Evolutionary conservation across 2,329 filamentous ascomycete species (phyloP), one percentile per base, ranked within the genome.

Genomic region (Diaporthe aspalathi): DNA sequence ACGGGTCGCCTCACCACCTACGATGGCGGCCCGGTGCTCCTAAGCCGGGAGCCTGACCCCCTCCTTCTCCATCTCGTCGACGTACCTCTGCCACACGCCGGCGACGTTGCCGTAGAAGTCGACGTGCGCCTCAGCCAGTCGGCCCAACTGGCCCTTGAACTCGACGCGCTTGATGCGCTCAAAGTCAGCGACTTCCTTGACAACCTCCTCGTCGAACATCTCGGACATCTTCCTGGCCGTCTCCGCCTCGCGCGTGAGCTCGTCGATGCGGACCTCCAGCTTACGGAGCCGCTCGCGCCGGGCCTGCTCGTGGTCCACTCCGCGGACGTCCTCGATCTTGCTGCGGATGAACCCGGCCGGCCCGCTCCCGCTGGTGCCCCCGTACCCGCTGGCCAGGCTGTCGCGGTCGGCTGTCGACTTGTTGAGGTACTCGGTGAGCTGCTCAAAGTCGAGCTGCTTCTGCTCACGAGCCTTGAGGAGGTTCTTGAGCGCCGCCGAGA

Each of bases 381-480:
- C 77, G 75, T 92, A 90, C 14, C 91, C 90, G 0, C 90, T 89
- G 11, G 87, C 86, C 3, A 97, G 89, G 20, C 89, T 86, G 81
- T 99, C 96, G 60, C 95, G 92, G 81, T 99, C 96, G 4, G 90
- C 84, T 3, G 94, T 94, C 0, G 94, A 94, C 80, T 97, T 97
- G 83, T 93, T 93, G 68, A 98, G 92, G 81, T 98, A 98, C 80
- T 98, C 95, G 35, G 94, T 97, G 43, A 99, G 87, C 75, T 94
- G 95, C 83, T 99, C 96, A 78, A 95, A 97, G 83, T 99, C 96
- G 71, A 99, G 92, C 81, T 99, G 96, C 80, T 99, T 99, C 84
- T 97, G 94, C 84, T 99, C 96, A 45, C 96, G 92, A 1, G 94
- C 94, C 81, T 97, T 97, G 74, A 99, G 90, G 6, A 99, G 90